Evolutionary conservation across 176 grass and related monocot genomes (phyloP).

Genomic region (Calamus simplicifolius): DNA sequence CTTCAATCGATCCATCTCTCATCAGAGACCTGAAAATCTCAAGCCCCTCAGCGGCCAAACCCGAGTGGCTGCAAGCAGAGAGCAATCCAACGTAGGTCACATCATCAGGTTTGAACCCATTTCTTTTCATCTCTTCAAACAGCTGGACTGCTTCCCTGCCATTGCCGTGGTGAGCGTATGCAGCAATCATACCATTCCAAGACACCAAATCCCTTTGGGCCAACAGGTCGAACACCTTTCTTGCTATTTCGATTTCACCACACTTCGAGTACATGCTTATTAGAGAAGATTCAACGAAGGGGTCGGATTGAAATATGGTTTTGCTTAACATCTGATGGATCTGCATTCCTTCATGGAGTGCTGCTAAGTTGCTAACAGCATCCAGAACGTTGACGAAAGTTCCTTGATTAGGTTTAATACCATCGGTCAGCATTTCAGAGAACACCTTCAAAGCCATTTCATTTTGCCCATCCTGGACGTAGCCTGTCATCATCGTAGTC

Average conservation of each 20-base stretch:
- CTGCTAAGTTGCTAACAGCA: constrained; percentile 49
- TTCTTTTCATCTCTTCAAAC: constrained; percentile 53
- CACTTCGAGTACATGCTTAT: constrained; percentile 73
- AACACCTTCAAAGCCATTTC: constrained; percentile 41
- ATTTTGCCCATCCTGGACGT: constrained; percentile 50
- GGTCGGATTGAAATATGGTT: constrained; percentile 57
- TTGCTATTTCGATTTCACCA: constrained; percentile 50
- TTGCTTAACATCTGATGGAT: constrained; percentile 73
- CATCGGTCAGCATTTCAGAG: constrained; percentile 33
- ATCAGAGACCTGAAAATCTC: constrained; percentile 55
- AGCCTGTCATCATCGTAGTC: constrained; percentile 81
- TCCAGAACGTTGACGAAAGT: constrained; percentile 56
- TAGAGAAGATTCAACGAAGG: constrained; percentile 36
- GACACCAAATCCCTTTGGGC: constrained; percentile 56
- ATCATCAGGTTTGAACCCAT: constrained; percentile 62
- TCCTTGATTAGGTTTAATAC: constrained; percentile 63
- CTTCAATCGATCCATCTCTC: constrained; percentile 40
- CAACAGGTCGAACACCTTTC: constrained; percentile 57
- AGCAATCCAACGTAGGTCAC: constrained; percentile 72
- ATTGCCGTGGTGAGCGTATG: constrained; percentile 61
- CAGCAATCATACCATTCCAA: constrained; percentile 69
- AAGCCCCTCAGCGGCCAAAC: constrained; percentile 61
- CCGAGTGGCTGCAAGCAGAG: constrained; percentile 77
- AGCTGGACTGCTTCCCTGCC: constrained; percentile 49
- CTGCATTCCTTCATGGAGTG: constrained; percentile 56